Percentiles rank a stretch among this genome's conserved stretches.
Evolutionary conservation across 306 rosid species (phyloP).

Genomic region (Cucurbita maxima): DNA sequence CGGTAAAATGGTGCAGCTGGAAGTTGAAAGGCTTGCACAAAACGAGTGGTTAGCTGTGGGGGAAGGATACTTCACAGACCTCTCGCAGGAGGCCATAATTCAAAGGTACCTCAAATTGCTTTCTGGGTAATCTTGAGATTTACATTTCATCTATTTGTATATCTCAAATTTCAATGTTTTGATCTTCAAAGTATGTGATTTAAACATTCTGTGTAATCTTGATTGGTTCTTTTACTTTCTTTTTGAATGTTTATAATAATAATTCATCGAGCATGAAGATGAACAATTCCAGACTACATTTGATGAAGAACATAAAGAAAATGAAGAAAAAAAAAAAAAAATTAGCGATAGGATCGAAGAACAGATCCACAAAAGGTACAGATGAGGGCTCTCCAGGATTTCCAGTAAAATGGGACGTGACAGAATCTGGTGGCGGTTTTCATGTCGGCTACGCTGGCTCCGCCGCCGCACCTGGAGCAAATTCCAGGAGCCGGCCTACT

Average conservation of each 20-base stretch:
- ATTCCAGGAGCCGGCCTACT: conserved; percentile 67
- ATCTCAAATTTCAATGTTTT: background rate
- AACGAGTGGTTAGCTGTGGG: conserved; percentile 53
- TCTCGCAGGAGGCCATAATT: conserved; percentile 48
- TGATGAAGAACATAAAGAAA: background rate
- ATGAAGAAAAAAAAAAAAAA: too few relatives aligned
- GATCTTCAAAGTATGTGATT: background rate
- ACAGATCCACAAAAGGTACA: conserved; percentile 78
- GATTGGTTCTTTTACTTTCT: too few relatives aligned
- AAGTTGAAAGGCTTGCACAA: conserved; percentile 46
- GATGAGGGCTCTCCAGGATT: conserved; percentile 50
- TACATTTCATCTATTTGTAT: background rate
- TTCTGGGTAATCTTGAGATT: background rate
- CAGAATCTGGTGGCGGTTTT: conserved; percentile 59
- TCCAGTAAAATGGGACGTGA: conserved; percentile 45
- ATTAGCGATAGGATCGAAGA: conserved; percentile 46
- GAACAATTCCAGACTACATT: background rate
- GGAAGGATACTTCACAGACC: conserved; percentile 71
- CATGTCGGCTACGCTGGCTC: conserved; percentile 80
- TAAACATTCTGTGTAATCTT: background rate
- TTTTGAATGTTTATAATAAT: too few relatives aligned
- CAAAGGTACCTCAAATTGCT: conserved; percentile 27
- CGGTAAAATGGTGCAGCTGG: conserved; percentile 32
- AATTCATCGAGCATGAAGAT: too few relatives aligned
- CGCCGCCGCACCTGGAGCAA: conserved; percentile 62